Conservation (phyloP, 257 asterid genomes). For the Coffea canephora region DNA sequence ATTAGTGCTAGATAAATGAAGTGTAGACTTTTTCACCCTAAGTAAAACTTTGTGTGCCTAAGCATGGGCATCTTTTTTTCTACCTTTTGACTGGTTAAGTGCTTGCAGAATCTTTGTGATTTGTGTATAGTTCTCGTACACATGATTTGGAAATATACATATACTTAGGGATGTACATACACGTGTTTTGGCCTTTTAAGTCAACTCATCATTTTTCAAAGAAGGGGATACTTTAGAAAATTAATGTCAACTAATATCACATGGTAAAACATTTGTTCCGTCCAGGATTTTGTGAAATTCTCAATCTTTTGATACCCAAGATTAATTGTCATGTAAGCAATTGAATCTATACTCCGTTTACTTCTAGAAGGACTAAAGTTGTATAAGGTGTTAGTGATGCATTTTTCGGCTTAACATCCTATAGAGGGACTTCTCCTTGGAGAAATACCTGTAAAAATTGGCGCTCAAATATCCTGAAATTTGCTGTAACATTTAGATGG, state of each 20-base stretch:
- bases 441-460: not conserved
- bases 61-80: not conserved
- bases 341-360: not conserved
- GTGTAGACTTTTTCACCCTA: not conserved
- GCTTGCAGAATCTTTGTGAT: not conserved
- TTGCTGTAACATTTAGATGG: not conserved
- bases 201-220: not conserved
- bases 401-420: not conserved
- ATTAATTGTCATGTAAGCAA: not conserved
- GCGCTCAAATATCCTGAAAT: not conserved
- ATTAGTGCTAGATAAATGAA: not conserved
- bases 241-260: not conserved
- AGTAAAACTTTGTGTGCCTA: not conserved
- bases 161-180: not conserved
- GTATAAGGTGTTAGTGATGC: not conserved
- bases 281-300: not conserved
- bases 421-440: not conserved
- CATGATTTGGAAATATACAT: not conserved
- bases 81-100: not conserved
- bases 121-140: not conserved
- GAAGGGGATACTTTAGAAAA: not conserved
- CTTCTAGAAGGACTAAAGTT: not conserved
- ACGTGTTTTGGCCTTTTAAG: not conserved
- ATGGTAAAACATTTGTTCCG: not conserved
- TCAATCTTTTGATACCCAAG: not conserved